phyloP scores from a whole-genome alignment of 148 eudicot species.

The Chenopodium berlandieri region DNA sequence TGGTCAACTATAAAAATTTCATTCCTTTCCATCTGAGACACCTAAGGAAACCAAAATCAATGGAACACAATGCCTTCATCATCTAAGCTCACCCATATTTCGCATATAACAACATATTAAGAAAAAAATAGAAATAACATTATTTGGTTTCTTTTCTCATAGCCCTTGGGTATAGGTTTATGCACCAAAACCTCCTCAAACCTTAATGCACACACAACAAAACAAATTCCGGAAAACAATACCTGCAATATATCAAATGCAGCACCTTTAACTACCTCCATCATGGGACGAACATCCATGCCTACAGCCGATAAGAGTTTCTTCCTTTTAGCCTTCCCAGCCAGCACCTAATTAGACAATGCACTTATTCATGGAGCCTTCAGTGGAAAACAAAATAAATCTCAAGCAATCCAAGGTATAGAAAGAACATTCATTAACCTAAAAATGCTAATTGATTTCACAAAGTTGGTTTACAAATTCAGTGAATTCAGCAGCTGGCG shows the following conservation, averaged over 20 bases:
- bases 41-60: too few species aligned
- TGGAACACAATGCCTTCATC: too few species aligned
- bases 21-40: too few species aligned
- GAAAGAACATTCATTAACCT: not conserved
- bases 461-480: not conserved
- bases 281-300: constrained; percentile 93
- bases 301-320: constrained; percentile 79
- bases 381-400: not conserved
- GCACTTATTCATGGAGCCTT: not conserved
- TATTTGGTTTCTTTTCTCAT: too few species aligned
- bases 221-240: not conserved
- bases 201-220: not conserved
- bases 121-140: too few species aligned
- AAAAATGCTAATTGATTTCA: not conserved
- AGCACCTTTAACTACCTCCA: constrained; percentile 95
- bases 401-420: not conserved
- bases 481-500: not conserved
- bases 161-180: too few species aligned
- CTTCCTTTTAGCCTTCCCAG: constrained; percentile 84
- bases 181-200: too few species aligned
- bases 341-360: constrained; percentile 58
- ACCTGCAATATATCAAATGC: constrained; percentile 91
- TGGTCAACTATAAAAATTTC: too few species aligned
- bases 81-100: too few species aligned
- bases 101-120: too few species aligned